A percentile compares a stretch with the other conserved stretches of the same genome.
Evolutionary conservation across 768 basidiomycete species (phyloP).

Genomic region (Boletus rubescentipes): DNA sequence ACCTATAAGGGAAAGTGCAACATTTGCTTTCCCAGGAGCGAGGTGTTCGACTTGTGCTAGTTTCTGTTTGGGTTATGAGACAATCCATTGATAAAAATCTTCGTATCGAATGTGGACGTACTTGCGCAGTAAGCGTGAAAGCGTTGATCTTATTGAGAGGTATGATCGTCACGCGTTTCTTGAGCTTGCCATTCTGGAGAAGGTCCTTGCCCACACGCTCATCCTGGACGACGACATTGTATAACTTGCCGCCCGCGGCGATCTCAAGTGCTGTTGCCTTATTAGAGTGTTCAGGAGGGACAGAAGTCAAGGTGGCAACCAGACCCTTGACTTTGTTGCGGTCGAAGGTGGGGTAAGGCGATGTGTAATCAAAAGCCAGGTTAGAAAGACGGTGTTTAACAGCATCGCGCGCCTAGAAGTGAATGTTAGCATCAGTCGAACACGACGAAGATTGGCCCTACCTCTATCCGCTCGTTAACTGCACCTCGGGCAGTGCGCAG

Average conservation of each 20-base stretch:
- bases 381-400: constrained; percentile 64
- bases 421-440: constrained; percentile 7
- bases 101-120: constrained; percentile 18
- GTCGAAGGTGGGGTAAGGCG: constrained; percentile 80
- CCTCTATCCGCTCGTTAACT: constrained; percentile 63
- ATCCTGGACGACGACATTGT: constrained; percentile 92
- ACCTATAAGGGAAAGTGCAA: constrained; percentile 86
- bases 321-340: constrained; percentile 85
- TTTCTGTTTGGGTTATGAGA: constrained; percentile 52
- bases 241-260: constrained; percentile 84
- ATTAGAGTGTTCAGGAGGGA: constrained; percentile 66
- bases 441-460: constrained; percentile 29
- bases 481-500: constrained; percentile 52
- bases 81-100: not conserved
- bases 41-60: constrained; percentile 66
- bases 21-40: constrained; percentile 77
- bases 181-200: constrained; percentile 72
- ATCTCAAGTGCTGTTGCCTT: constrained; percentile 92
- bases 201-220: constrained; percentile 86
- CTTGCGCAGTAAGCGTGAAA: constrained; percentile 52
- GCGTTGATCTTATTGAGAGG: constrained; percentile 89
- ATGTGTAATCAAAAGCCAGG: constrained; percentile 81
- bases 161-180: constrained; percentile 89
- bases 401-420: constrained; percentile 59
- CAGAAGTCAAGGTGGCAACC: constrained; percentile 82